Conservation (phyloP, 768 basidiomycete species). For the Hebeloma cylindrosporum region DNA sequence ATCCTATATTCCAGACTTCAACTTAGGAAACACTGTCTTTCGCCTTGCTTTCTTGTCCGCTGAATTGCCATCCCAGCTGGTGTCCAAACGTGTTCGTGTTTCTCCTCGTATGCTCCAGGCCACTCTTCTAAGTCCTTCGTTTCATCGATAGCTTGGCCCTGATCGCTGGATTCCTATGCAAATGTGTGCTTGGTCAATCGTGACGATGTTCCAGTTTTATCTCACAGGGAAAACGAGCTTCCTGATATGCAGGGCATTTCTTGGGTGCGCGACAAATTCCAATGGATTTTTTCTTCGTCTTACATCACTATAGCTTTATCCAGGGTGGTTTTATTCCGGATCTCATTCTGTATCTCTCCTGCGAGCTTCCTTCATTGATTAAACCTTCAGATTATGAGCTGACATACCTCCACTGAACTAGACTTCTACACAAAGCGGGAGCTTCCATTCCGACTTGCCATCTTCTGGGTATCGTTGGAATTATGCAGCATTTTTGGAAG, state of each 20-base stretch:
- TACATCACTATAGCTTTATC: slow-evolving; percentile 53
- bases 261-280: slow-evolving; percentile 25
- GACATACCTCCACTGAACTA: background rate
- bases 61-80: slow-evolving; percentile 65
- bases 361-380: background rate
- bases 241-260: slow-evolving; percentile 40
- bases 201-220: slow-evolving; percentile 58
- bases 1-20: slow-evolving; percentile 38
- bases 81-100: slow-evolving; percentile 66
- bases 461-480: slow-evolving; percentile 67
- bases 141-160: background rate
- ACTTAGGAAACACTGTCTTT: slow-evolving; percentile 61
- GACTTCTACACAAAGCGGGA: slow-evolving; percentile 60
- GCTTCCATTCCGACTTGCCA: slow-evolving; percentile 61
- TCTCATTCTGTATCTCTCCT: slow-evolving; percentile 62
- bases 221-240: slow-evolving; percentile 51
- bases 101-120: slow-evolving; percentile 59
- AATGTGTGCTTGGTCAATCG: slow-evolving; percentile 56
- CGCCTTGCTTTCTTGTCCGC: slow-evolving; percentile 45
- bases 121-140: slow-evolving; percentile 35
- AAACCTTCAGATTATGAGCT: slow-evolving; percentile 33
- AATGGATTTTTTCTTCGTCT: background rate
- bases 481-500: slow-evolving; percentile 51
- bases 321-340: slow-evolving; percentile 69
- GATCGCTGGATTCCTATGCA: slow-evolving; percentile 19